These are phyloP conservation scores for Onygena corvina DNA, from an alignment of 2,329 filamentous ascomycete species.

Conservation along the genomic window DNA sequence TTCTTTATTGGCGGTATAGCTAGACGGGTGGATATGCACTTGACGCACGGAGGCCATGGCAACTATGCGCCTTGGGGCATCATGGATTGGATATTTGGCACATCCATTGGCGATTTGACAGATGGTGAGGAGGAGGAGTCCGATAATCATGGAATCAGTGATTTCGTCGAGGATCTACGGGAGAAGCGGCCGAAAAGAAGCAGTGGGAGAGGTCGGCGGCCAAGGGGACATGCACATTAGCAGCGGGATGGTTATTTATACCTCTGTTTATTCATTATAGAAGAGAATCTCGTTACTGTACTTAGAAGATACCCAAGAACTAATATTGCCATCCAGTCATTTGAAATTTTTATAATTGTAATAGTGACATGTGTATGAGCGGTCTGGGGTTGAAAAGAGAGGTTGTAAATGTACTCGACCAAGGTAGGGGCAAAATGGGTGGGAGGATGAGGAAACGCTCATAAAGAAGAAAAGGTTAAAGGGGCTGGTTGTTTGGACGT, in stretches of 20 bases:
- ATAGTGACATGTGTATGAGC: slow-evolving; percentile 4
- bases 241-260: background rate
- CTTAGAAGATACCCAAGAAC: background rate
- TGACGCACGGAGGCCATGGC: slow-evolving; percentile 36
- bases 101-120: slow-evolving; percentile 33
- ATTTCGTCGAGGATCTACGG: slow-evolving; percentile 23
- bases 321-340: slow-evolving; percentile 4
- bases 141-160: slow-evolving; percentile 26
- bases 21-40: slow-evolving; percentile 44
- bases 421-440: background rate
- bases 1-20: slow-evolving; percentile 50
- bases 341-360: background rate
- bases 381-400: background rate
- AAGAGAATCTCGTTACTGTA: background rate
- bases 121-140: slow-evolving; percentile 39
- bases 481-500: background rate
- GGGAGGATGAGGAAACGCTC: background rate
- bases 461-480: slow-evolving; percentile 1
- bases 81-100: slow-evolving; percentile 35
- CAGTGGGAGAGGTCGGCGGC: slow-evolving; percentile 13
- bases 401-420: background rate
- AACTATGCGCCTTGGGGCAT: slow-evolving; percentile 38
- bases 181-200: slow-evolving; percentile 24
- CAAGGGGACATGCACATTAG: slow-evolving; percentile 4
- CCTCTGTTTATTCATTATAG: background rate